Evolutionary conservation across 2,329 filamentous ascomycete species (phyloP).

Genomic region (Trichoderma sp.): DNA sequence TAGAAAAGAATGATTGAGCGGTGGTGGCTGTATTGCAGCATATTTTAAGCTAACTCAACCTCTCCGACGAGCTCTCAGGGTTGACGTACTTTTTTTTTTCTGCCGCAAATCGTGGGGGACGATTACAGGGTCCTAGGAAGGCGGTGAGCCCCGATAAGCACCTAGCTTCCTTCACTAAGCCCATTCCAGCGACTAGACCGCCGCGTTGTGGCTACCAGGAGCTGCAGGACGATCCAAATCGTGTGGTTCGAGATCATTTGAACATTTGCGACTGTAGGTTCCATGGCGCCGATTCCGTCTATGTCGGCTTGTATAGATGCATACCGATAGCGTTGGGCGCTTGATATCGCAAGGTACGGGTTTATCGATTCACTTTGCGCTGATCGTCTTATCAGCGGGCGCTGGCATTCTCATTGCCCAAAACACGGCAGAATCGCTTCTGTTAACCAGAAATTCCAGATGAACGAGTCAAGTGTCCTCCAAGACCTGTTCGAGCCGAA

Average conservation of each 20-base stretch:
- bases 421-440: not conserved
- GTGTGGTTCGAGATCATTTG: not conserved
- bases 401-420: not conserved
- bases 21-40: not conserved
- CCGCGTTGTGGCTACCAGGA: slow-evolving; percentile 14
- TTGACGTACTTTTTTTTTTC: slow-evolving; percentile 34
- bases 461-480: slow-evolving; percentile 30
- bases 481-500: not conserved
- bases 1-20: slow-evolving; percentile 5
- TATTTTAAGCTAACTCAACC: not conserved
- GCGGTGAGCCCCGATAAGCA: slow-evolving; percentile 32
- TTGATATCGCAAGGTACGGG: not conserved
- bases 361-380: not conserved
- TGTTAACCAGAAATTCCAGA: slow-evolving; percentile 20
- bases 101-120: slow-evolving; percentile 31
- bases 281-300: slow-evolving; percentile 1
- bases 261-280: not conserved
- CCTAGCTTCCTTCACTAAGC: not conserved
- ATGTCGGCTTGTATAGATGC: not conserved
- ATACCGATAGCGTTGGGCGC: not conserved
- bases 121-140: slow-evolving; percentile 27
- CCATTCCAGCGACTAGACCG: not conserved
- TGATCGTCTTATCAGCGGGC: not conserved
- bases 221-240: slow-evolving; percentile 5
- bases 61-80: not conserved